Evolutionary conservation across 768 basidiomycete genomes (phyloP), one percentile per base, ranked within the genome.

Genomic region (Tricholoma sp.): DNA sequence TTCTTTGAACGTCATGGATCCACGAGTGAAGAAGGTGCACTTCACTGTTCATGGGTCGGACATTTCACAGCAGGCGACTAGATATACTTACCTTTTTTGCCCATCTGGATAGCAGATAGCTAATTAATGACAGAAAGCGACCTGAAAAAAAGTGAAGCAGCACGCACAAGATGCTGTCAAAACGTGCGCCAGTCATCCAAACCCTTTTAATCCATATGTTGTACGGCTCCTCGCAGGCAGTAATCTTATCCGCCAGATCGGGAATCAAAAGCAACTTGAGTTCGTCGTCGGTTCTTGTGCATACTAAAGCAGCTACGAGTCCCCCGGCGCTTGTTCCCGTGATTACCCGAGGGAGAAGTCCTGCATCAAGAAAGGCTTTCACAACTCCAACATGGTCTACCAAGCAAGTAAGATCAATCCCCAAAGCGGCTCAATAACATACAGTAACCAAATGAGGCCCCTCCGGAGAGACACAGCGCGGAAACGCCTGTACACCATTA

Each of bases 291-390:
- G 91, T 98, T 48, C 89, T 81, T 0, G 92, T 94, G 70, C 95
- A 94, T 15, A 84, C 79, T 34, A 99, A 73, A 2, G 83, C 80
- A 34, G 84, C 76, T 50, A 93, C 76, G 8, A 98, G 80, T 8
- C 90, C 94, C 4, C 96, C 96, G 1, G 96, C 96, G 36, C 90
- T 93, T 5, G 96, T 98, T 11, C 96, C 96, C 9, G 95, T 91
- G 57, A 98, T 85, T 4, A 99, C 95, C 33, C 93, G 82, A 15
- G 97, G 97, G 12, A 98, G 74, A 4, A 97, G 74, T 15, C 83
- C 81, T 9, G 88, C 85, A 63, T 98, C 93, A 4, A 98, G 73
- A 64, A 99, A 89, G 1, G 95, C 97, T 65, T 89, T 91, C 48
- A 95, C 84, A 17, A 98, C 91, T 7, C 96, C 96, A 65, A 89